Percentiles rank a stretch among this genome's conserved stretches.
These are phyloP conservation scores for Apiospora marii DNA, from an alignment of 2,329 filamentous ascomycete species.

Conservation along the genomic window DNA sequence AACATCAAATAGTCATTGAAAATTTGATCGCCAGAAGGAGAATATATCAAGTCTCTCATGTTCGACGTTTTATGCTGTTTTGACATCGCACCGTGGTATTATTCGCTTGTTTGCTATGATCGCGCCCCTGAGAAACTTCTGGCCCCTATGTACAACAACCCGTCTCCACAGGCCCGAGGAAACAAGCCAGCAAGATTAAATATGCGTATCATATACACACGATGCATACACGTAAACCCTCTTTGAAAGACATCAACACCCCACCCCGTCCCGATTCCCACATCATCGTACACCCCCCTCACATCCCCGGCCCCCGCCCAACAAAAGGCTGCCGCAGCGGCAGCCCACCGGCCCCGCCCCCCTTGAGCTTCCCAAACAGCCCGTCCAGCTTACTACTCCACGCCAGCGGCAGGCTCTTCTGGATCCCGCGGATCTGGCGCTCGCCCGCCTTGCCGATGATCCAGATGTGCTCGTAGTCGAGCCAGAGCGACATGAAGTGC, in stretches of 20 bases:
- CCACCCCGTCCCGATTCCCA: not conserved
- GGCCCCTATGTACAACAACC: too few relatives aligned
- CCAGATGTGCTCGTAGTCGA: conserved; percentile 46
- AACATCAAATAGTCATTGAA: too few relatives aligned
- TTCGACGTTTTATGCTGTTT: too few relatives aligned
- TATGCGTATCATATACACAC: too few relatives aligned
- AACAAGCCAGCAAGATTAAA: too few relatives aligned
- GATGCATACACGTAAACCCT: not conserved
- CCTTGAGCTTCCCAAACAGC: conserved; percentile 40
- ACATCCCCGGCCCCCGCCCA: not conserved
- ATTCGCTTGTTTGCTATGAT: too few relatives aligned
- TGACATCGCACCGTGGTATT: too few relatives aligned
- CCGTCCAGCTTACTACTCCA: conserved; percentile 46
- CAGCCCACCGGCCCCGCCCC: not conserved
- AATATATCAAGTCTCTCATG: too few relatives aligned
- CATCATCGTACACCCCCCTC: not conserved
- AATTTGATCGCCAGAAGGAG: too few relatives aligned
- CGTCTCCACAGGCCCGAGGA: too few relatives aligned
- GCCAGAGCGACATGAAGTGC: conserved; percentile 48
- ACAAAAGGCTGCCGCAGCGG: not conserved
- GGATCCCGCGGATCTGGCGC: conserved; percentile 47
- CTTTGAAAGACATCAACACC: not conserved
- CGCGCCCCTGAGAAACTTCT: too few relatives aligned
- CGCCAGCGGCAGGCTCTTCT: conserved; percentile 43
- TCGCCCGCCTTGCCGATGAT: conserved; percentile 46